Evolutionary conservation across 2,329 filamentous ascomycete genomes (phyloP).

Genomic region (Ascochyta koolunga): DNA sequence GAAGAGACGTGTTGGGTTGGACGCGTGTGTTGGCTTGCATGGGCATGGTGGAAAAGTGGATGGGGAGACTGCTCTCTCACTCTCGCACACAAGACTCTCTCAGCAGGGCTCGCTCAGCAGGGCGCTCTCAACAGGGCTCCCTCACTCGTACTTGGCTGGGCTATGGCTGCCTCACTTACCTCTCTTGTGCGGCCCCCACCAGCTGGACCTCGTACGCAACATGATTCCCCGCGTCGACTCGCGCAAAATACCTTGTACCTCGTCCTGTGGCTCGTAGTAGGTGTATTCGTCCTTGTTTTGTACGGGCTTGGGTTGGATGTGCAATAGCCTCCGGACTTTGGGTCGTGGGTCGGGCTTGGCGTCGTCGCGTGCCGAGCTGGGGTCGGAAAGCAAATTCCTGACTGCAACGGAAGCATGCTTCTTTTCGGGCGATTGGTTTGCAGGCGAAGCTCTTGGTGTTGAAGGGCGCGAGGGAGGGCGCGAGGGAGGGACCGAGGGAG

Average conservation of each 20-base stretch:
- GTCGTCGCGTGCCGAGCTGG: conserved; percentile 20
- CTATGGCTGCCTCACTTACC: conserved; percentile 43
- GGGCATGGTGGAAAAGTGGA: neutral
- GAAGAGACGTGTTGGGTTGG: neutral
- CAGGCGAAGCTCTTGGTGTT: neutral
- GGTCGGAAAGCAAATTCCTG: conserved; percentile 20
- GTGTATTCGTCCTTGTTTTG: conserved; percentile 42
- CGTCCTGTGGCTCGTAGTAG: conserved; percentile 38
- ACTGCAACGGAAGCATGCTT: conserved; percentile 22
- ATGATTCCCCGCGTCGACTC: conserved; percentile 42
- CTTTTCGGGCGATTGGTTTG: neutral
- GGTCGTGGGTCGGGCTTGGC: neutral
- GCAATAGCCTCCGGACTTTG: conserved; percentile 22
- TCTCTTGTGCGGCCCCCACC: conserved; percentile 46
- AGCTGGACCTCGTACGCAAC: conserved; percentile 52
- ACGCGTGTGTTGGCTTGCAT: neutral
- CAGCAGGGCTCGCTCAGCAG: neutral
- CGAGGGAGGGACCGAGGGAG: neutral
- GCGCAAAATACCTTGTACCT: conserved; percentile 50
- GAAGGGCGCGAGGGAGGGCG: neutral
- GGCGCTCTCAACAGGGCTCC: no score
- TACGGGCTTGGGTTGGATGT: conserved; percentile 35
- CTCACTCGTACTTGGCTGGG: neutral
- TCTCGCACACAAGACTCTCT: neutral
- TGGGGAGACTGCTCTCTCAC: neutral